Evolutionary conservation across 1,284 basidiomycete genomes (phyloP).

Genomic region (Uromyces viciae-fabae): DNA sequence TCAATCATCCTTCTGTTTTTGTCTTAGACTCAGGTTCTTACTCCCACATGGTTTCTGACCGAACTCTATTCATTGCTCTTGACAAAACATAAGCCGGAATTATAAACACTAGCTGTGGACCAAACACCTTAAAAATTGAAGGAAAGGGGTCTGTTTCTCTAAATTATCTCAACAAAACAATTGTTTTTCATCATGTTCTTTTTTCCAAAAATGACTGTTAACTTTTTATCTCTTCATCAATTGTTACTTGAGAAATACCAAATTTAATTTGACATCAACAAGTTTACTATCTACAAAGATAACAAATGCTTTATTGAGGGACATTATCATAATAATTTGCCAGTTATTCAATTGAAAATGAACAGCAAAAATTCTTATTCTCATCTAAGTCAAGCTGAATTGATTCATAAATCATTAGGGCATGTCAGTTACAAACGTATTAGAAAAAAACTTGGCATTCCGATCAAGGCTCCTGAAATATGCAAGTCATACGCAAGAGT

Average conservation of each 20-base stretch:
- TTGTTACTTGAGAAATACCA: background rate
- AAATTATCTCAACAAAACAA: background rate
- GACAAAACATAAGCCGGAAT: background rate
- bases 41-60: background rate
- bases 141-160: background rate
- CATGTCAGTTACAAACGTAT: background rate
- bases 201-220: background rate
- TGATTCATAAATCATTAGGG: background rate
- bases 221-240: background rate
- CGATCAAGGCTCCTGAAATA: background rate
- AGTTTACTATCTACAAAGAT: background rate
- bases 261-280: background rate
- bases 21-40: background rate
- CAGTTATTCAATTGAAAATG: background rate
- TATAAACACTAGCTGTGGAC: background rate
- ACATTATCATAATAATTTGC: background rate
- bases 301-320: background rate
- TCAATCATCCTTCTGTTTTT: background rate
- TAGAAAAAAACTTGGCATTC: background rate
- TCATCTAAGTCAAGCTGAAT: background rate
- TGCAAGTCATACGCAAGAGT: background rate
- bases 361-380: background rate
- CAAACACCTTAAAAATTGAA: background rate
- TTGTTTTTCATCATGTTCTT: background rate
- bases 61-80: background rate